Percentiles rank a stretch among this genome's conserved stretches.
Evolutionary conservation across 768 basidiomycete species (phyloP).

Genomic region (Boletales sp.): DNA sequence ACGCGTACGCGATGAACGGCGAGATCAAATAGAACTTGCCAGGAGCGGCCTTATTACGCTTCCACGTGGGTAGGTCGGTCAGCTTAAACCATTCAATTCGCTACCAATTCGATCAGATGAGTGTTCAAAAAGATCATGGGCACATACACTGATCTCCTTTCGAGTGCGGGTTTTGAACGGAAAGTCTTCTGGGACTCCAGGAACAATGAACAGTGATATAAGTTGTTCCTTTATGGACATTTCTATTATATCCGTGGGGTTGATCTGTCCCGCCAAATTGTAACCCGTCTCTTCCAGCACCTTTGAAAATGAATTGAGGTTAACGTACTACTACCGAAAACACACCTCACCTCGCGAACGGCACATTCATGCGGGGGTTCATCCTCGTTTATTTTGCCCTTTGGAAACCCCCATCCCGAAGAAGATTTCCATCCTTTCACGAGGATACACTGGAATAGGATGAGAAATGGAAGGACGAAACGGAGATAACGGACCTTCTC

Average conservation of each 20-base stretch:
- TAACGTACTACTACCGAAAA: not conserved
- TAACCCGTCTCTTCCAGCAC: constrained; percentile 97
- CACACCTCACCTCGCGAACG: constrained; percentile 72
- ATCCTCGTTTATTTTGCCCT: constrained; percentile 98
- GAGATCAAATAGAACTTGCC: constrained; percentile 94
- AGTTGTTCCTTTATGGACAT: constrained; percentile 87
- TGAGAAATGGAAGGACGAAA: constrained; percentile 4
- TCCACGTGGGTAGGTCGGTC: constrained; percentile 91
- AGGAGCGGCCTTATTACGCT: constrained; percentile 58
- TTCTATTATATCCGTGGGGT: constrained; percentile 70
- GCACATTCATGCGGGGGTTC: constrained; percentile 85
- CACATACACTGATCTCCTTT: constrained; percentile 93
- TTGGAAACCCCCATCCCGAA: constrained; percentile 98
- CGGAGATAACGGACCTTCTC: constrained; percentile 67
- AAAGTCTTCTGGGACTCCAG: constrained; percentile 83
- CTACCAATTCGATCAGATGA: constrained; percentile 39
- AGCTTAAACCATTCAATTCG: constrained; percentile 97
- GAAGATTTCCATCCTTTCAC: constrained; percentile 98
- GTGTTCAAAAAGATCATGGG: not conserved
- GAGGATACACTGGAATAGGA: constrained; percentile 70
- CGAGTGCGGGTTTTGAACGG: constrained; percentile 90
- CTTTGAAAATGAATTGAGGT: constrained; percentile 39
- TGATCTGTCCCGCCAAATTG: constrained; percentile 68
- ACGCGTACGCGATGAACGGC: constrained; percentile 81
- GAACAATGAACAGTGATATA: constrained; percentile 87